These are phyloP conservation scores for Biscogniauxia sp. DNA, from an alignment of 2,329 filamentous ascomycete genomes.

Conservation along the genomic window DNA sequence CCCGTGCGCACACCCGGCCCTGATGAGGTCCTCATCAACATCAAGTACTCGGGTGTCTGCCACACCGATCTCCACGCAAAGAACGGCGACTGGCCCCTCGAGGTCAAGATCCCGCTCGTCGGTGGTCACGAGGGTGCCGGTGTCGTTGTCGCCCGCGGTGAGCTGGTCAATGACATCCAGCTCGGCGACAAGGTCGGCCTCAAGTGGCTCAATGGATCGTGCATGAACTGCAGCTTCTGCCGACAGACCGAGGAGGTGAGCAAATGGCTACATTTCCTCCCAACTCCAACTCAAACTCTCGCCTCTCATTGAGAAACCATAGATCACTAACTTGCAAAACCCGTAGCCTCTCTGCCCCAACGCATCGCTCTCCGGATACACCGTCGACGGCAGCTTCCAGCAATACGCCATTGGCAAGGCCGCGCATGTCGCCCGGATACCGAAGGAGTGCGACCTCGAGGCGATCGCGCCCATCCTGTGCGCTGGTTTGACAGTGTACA, in stretches of 20 bases:
- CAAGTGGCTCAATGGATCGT: conserved; percentile 91
- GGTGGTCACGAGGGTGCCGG: conserved; percentile 81
- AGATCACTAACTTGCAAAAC: neutral
- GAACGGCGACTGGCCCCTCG: conserved; percentile 85
- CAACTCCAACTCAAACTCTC: too few species aligned
- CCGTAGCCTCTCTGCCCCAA: conserved; percentile 67
- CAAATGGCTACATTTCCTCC: neutral
- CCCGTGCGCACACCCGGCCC: conserved; percentile 77
- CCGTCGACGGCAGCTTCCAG: conserved; percentile 90
- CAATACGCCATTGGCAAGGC: conserved; percentile 89
- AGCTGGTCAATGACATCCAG: conserved; percentile 73
- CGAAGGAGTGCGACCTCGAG: conserved; percentile 73
- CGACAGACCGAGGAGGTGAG: conserved; percentile 65
- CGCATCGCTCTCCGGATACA: conserved; percentile 81
- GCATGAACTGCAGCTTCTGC: conserved; percentile 81
- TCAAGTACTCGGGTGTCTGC: conserved; percentile 89
- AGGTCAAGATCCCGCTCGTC: conserved; percentile 79
- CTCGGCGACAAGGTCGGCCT: conserved; percentile 85
- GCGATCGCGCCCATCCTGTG: conserved; percentile 78
- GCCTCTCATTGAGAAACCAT: too few species aligned
- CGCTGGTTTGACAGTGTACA: conserved; percentile 86
- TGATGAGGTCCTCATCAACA: conserved; percentile 88
- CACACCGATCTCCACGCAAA: conserved; percentile 80
- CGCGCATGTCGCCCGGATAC: conserved; percentile 77
- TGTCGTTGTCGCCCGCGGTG: conserved; percentile 75